Evolutionary conservation across 257 asterid species (phyloP).

Genomic region (Ballota nigra): DNA sequence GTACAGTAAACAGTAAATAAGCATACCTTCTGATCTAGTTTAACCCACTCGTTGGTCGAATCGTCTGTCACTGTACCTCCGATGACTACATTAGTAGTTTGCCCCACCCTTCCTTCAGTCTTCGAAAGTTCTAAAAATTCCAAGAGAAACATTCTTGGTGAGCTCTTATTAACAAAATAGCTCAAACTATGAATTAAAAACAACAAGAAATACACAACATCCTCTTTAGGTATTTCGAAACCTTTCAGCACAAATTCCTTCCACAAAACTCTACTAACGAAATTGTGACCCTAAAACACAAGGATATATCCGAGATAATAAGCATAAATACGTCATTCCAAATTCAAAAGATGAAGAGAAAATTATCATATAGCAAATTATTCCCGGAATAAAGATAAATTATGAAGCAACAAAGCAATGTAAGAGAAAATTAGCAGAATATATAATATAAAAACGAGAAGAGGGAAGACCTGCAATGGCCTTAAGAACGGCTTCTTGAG

Average conservation of each 20-base stretch:
- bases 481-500: constrained; percentile 92
- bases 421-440: not conserved
- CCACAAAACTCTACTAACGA: constrained; percentile 6
- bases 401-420: not conserved
- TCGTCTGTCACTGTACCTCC: constrained; percentile 88
- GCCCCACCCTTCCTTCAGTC: constrained; percentile 88
- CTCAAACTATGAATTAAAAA: constrained; percentile 5
- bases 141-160: constrained; percentile 11
- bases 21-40: constrained; percentile 71
- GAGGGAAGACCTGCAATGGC: constrained; percentile 82
- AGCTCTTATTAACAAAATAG: constrained; percentile 2
- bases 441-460: too few species aligned
- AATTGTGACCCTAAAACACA: not conserved
- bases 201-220: not conserved
- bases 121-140: constrained; percentile 69
- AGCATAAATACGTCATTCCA: not conserved
- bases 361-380: not conserved
- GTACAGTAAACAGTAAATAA: not conserved
- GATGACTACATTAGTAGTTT: constrained; percentile 79
- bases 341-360: not conserved
- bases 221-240: not conserved
- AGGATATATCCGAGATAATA: not conserved
- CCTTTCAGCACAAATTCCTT: constrained; percentile 1
- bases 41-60: constrained; percentile 79
- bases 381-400: not conserved